A percentile compares a stretch with the other conserved stretches of the same genome.
Evolutionary conservation across 805 yeast species (phyloP).

Genomic region (Saccharomycopsis sp.): DNA sequence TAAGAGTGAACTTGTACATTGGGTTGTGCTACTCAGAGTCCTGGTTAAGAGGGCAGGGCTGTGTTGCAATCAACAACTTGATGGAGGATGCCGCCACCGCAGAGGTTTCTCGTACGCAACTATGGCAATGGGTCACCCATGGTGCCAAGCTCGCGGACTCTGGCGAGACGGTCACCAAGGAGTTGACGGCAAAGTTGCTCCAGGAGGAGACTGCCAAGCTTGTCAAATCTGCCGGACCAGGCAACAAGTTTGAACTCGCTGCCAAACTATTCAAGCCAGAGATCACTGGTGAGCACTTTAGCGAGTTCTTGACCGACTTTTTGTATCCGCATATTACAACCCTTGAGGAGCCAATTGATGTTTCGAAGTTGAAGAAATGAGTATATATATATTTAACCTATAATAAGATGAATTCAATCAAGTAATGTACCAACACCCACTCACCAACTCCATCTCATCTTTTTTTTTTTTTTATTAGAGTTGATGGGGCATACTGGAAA

Average conservation of each 20-base stretch:
- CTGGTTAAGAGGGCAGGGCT: conserved; percentile 76
- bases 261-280: conserved; percentile 66
- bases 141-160: conserved; percentile 46
- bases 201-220: conserved; percentile 53
- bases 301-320: conserved; percentile 69
- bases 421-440: no score
- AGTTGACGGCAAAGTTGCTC: conserved; percentile 46
- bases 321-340: conserved; percentile 67
- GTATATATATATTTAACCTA: not conserved
- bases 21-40: conserved; percentile 79
- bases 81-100: conserved; percentile 93
- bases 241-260: conserved; percentile 61
- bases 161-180: conserved; percentile 49
- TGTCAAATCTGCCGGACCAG: conserved; percentile 39
- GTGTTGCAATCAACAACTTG: conserved; percentile 76
- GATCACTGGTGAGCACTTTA: conserved; percentile 60
- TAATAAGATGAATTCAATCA: no score
- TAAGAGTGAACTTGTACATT: conserved; percentile 61
- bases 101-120: conserved; percentile 74
- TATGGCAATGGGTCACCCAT: conserved; percentile 79
- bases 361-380: conserved; percentile 24
- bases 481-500: no score
- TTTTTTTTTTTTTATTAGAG: no score
- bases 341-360: conserved; percentile 28
- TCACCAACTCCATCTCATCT: no score